Base-by-base conservation (phyloP, 805 yeast genomes). In the Pichia pseudocactophila region DNA sequence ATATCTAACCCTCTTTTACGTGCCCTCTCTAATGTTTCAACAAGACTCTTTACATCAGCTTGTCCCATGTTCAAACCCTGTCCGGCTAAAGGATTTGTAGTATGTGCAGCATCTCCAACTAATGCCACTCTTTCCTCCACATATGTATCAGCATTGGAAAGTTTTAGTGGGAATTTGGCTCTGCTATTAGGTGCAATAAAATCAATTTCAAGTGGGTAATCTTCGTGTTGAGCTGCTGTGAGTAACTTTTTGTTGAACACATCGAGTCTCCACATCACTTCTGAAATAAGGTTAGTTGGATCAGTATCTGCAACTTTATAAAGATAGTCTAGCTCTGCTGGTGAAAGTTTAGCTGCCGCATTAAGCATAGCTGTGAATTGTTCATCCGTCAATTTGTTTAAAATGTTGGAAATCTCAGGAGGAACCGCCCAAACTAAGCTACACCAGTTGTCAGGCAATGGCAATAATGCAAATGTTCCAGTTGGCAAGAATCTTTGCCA, bases 61-160 rank as follows among this genome's bases (percentile, higher is more conserved):
- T 89, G 97, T 17, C 98, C 98, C 96, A 90, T 88, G 61, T 92
- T 92, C 43, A 92, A 72, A 20, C 98, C 98, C 63, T 92, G 98
- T 9, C 98, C 98, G 4, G 97, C 97, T 46, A 92, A 69, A 2
- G 98, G 98, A 59, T 92, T 97, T 1, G 96, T 86, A 0, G 97
- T 82, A 54, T 92, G 98, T 0, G 97, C 97, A 1, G 98, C 97
- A 63, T 92, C 98, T 20, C 98, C 98, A 9, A 90, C 84, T n/a
- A 92, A 65, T 0, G 97, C 97, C 26, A 90, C 73, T 50, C 97
- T 70, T 3, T 84, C 89, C 2, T 77, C 77, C 16, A 86, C 78
- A 58, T 92, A 92, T 1, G 83, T 74, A 55, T 92, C 97, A 2
- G 96, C 95, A 57, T 92, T 97, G 17, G 88, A 78, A 66, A 90